These are phyloP conservation scores for Eragrostis curvula DNA, from an alignment of 176 grass and related monocot genomes.

Conservation along the genomic window DNA sequence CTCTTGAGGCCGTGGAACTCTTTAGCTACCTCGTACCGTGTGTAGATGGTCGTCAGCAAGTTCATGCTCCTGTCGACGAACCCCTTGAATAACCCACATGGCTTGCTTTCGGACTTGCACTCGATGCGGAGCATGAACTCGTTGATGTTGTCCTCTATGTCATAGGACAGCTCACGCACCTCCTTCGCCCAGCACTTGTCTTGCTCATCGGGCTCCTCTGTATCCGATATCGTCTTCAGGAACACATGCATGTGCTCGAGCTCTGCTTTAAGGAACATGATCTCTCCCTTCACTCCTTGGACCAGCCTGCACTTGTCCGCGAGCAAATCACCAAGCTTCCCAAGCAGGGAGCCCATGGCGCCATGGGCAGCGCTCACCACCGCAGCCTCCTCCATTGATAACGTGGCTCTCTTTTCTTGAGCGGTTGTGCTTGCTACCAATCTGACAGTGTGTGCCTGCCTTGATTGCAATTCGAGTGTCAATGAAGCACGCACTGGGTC, in stretches of 20 bases:
- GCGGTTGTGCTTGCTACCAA: no score
- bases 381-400: not conserved
- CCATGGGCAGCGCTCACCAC: not conserved
- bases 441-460: no score
- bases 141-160: not conserved
- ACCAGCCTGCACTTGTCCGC: constrained; percentile 2
- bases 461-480: no score
- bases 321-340: not conserved
- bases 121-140: not conserved
- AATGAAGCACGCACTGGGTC: no score
- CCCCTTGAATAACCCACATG: not conserved
- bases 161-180: constrained; percentile 19
- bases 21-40: not conserved
- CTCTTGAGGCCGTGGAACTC: not conserved
- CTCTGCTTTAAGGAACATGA: constrained; percentile 26
- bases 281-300: not conserved
- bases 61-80: not conserved
- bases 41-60: not conserved
- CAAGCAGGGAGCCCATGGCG: not conserved
- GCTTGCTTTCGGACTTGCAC: not conserved
- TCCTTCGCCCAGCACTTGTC: constrained; percentile 1
- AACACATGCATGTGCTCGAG: constrained; percentile 5
- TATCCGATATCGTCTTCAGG: constrained; percentile 9
- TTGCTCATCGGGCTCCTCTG: constrained; percentile 10
- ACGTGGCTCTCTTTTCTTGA: no score